phyloP scores from a whole-genome alignment of 768 basidiomycete genomes.

The Suillus fuscotomentosus region DNA sequence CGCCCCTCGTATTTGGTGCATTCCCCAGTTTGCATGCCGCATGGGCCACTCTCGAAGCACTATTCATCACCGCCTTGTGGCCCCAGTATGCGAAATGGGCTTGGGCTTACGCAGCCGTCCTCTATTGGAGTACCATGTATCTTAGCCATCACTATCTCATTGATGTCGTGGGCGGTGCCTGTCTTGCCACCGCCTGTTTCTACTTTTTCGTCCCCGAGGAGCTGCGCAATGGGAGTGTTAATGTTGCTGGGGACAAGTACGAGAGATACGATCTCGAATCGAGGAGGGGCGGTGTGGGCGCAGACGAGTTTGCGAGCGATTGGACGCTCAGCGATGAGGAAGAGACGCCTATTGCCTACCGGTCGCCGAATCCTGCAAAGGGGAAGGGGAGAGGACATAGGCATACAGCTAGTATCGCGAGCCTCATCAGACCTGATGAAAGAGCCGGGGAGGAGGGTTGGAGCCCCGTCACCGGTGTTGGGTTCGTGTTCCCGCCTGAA shows the following conservation, averaged over 20 bases:
- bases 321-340: conserved; percentile 63
- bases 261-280: conserved; percentile 76
- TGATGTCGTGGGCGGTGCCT: conserved; percentile 93
- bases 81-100: conserved; percentile 62
- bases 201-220: conserved; percentile 86
- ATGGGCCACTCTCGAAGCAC: conserved; percentile 86
- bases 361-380: conserved; percentile 50
- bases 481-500: conserved; percentile 51
- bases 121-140: conserved; percentile 99
- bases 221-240: conserved; percentile 55
- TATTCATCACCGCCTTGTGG: conserved; percentile 96
- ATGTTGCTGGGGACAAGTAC: conserved; percentile 54
- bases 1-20: conserved; percentile 95
- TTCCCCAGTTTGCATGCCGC: conserved; percentile 94
- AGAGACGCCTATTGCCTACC: conserved; percentile 66
- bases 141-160: conserved; percentile 98
- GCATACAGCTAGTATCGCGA: conserved; percentile 84
- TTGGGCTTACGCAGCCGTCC: conserved; percentile 80
- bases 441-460: conserved; percentile 66
- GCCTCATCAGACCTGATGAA: conserved; percentile 75
- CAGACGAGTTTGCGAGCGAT: conserved; percentile 32
- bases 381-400: conserved; percentile 48
- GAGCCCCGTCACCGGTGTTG: conserved; percentile 64
- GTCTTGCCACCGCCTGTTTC: conserved; percentile 84
- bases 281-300: conserved; percentile 26